A percentile compares a stretch with the other conserved stretches of the same genome.
These are phyloP conservation scores for Penicillium antarcticum DNA, from an alignment of 495 filamentous ascomycete genomes.

Conservation along the genomic window DNA sequence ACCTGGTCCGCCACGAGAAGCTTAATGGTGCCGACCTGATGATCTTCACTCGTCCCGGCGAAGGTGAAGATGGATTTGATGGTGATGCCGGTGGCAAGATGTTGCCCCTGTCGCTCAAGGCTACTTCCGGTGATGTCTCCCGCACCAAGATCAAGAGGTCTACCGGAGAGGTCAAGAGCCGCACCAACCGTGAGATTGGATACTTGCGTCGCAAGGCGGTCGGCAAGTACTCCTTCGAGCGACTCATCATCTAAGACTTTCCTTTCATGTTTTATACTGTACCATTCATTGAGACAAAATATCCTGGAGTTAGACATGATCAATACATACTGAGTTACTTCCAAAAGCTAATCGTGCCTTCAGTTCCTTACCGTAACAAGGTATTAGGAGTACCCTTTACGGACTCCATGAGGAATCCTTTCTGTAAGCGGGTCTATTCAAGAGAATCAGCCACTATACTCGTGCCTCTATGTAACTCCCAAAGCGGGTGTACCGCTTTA, in stretches of 20 bases:
- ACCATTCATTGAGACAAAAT: conserved; percentile 16
- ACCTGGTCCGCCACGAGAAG: conserved; percentile 36
- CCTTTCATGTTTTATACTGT: conserved; percentile 22
- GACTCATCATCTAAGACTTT: conserved; percentile 54
- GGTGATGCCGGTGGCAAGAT: conserved; percentile 39
- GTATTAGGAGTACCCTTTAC: no score
- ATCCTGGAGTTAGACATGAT: conserved; percentile 21
- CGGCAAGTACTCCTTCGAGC: conserved; percentile 73
- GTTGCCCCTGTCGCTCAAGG: conserved; percentile 69
- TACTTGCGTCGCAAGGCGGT: conserved; percentile 68
- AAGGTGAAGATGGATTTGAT: conserved; percentile 32
- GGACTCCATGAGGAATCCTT: no score
- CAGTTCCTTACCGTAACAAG: no score
- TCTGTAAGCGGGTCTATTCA: no score
- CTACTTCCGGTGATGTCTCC: conserved; percentile 57
- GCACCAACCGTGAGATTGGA: conserved; percentile 67
- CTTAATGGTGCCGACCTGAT: conserved; percentile 44
- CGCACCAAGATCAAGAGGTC: conserved; percentile 39
- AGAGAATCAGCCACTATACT: no score
- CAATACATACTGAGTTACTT: conserved; percentile 2
- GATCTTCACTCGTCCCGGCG: conserved; percentile 30
- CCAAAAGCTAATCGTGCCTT: neutral
- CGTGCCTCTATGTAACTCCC: no score
- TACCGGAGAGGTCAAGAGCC: conserved; percentile 55
- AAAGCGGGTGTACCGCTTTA: no score